Evolutionary conservation across 441 rosid species (phyloP).

Genomic region (Geranium incanum): DNA sequence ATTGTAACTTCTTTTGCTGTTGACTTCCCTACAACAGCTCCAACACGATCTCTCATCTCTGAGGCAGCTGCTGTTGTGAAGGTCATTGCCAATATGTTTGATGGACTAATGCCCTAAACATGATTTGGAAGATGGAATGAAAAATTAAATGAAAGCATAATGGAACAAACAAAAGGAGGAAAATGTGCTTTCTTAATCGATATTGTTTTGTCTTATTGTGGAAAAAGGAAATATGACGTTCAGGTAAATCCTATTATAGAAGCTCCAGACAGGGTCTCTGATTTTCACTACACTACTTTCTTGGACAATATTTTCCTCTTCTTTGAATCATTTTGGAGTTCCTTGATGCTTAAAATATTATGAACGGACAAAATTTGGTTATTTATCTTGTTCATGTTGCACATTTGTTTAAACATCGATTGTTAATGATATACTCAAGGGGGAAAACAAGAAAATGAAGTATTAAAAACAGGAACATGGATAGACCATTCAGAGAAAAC

Average conservation of each 20-base stretch:
- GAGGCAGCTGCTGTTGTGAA: constrained; percentile 93
- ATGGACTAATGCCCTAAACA: constrained; percentile 64
- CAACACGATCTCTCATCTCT: constrained; percentile 91
- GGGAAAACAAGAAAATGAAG: neutral
- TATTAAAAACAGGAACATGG: neutral
- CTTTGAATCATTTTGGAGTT: neutral
- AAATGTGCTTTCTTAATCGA: neutral
- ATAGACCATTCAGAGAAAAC: neutral
- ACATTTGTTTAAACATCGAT: no score
- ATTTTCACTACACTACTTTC: no score
- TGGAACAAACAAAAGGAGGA: constrained; percentile 5
- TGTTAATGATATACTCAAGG: no score
- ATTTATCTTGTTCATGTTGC: neutral
- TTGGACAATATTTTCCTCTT: neutral
- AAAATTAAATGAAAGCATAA: constrained; percentile 1
- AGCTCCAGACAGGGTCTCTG: no score
- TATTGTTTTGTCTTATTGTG: neutral
- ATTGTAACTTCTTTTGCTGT: constrained; percentile 68
- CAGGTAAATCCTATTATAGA: neutral
- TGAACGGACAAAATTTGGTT: neutral
- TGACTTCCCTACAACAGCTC: constrained; percentile 71
- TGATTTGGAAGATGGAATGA: constrained; percentile 5
- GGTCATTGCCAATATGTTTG: constrained; percentile 94
- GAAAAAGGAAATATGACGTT: neutral
- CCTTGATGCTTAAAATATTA: neutral